Evolutionary conservation across 352 stramenopile species (phyloP), one percentile per base, ranked within the genome.

Genomic region (Globisporangium cederbergense): DNA sequence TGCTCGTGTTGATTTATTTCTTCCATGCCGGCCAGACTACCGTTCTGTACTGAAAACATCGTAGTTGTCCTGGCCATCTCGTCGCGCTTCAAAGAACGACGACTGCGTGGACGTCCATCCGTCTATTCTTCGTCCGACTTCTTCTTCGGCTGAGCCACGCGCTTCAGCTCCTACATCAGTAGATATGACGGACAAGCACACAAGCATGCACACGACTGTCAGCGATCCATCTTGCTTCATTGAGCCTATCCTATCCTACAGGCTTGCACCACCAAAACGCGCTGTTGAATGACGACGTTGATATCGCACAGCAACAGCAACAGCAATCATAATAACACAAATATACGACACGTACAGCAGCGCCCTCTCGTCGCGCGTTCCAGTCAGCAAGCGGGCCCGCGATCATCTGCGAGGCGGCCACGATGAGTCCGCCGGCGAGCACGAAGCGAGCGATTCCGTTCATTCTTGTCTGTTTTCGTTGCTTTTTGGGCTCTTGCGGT

Each of bases 361-460:
- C 72, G 38, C 76, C 84, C 61, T 89, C 81, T 67, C 80, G 78
- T 80, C 84, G 80, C 38, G 84, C 79, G 65, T 90, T 90, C 79
- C 81, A 91, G 77, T 93, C 80, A 22, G 84, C 77, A 16, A 91
- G 28, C 14, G 84, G 81, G 32, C 84, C 81, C 4, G 76, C 73
- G 56, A 91, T 74, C 67, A 90, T 64, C 71, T 93, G 78, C 65
- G 75, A 83, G n/a, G 78, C 77, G 43, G 81, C 81, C 65, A 88
- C 71, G 70, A 88, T 78, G 65, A 93, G 65, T 46, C 81, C 84
- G 62, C 81, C 75, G 11, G 81, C 78, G 63, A 93, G 78, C 67
- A 91, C 60, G 66, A 86, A 93, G 70, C 82, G 84, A 71, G 79
- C 74, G 58, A 88, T 75, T 74, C 81, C 80, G 70, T 91, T 88